These are phyloP conservation scores for Tolypocladium sp. DNA, from an alignment of 2,329 filamentous ascomycete genomes.

Conservation along the genomic window DNA sequence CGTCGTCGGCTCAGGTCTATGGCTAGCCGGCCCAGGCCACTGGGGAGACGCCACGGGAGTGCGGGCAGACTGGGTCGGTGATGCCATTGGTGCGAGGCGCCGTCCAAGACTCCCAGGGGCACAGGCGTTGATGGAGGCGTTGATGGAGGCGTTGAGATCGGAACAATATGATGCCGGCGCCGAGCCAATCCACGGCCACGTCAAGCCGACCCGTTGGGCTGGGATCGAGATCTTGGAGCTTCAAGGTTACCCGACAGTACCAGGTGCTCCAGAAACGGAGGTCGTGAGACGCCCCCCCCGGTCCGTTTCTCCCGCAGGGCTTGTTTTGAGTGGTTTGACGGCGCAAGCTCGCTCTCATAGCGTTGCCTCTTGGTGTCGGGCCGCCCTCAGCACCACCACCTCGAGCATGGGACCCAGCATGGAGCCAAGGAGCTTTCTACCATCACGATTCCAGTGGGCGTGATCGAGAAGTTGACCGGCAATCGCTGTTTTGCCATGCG, in stretches of 20 bases:
- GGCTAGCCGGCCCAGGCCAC: slow-evolving; percentile 11
- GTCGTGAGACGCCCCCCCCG: background rate
- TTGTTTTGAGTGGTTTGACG: background rate
- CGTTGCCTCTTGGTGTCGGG: no score
- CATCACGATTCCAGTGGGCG: slow-evolving; percentile 4
- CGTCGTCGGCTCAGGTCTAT: slow-evolving; percentile 8
- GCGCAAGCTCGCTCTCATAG: background rate
- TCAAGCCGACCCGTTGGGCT: background rate
- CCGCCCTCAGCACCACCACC: background rate
- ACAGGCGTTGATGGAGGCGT: background rate
- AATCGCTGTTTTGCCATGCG: slow-evolving; percentile 1
- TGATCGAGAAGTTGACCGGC: slow-evolving; percentile 5
- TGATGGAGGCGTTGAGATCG: background rate
- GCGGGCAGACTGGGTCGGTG: slow-evolving; percentile 1
- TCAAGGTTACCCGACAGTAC: background rate
- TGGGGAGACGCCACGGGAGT: background rate
- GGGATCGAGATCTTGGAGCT: slow-evolving; percentile 4
- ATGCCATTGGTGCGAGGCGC: slow-evolving; percentile 5
- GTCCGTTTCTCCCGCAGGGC: background rate
- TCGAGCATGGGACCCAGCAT: no score
- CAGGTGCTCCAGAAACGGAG: background rate
- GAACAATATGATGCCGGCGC: slow-evolving; percentile 1
- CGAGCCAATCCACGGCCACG: slow-evolving; percentile 1
- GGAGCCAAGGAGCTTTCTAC: background rate
- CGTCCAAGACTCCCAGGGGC: background rate